These are phyloP conservation scores for Zygoascus hellenicus DNA, from an alignment of 1,139 yeast genomes.

Conservation along the genomic window DNA sequence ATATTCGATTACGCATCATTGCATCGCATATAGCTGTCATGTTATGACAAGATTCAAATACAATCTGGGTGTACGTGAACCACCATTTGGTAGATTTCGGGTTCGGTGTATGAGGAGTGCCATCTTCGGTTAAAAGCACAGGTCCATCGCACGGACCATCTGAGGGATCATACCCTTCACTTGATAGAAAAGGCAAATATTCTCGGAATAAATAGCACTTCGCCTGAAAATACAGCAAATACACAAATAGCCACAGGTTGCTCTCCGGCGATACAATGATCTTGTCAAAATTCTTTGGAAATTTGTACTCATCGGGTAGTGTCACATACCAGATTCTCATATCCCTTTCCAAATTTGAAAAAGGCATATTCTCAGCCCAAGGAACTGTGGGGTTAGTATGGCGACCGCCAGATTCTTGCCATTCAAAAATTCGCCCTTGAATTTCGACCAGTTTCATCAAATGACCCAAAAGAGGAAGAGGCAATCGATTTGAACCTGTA, in stretches of 20 bases:
- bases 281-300: background rate
- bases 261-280: background rate
- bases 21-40: slow-evolving; percentile 2
- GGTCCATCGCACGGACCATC: slow-evolving; percentile 3
- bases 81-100: background rate
- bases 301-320: background rate
- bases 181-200: slow-evolving; percentile 1
- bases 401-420: slow-evolving; percentile 5
- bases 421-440: slow-evolving; percentile 2
- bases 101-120: slow-evolving; percentile 1
- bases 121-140: background rate
- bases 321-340: slow-evolving; percentile 3
- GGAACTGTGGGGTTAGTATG: slow-evolving; percentile 1
- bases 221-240: slow-evolving; percentile 2
- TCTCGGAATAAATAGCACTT: slow-evolving; percentile 3
- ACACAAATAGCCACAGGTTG: slow-evolving; percentile 3
- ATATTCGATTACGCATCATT: background rate
- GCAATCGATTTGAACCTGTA: background rate
- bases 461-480: background rate
- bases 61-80: background rate
- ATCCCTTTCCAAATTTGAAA: slow-evolving; percentile 2
- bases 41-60: background rate
- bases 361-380: slow-evolving; percentile 4
- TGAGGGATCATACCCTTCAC: slow-evolving; percentile 3
- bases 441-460: slow-evolving; percentile 4